Evolutionary conservation across 495 filamentous ascomycete genomes (phyloP), one percentile per base, ranked within the genome.

Genomic region (Amniculicola lignicola): DNA sequence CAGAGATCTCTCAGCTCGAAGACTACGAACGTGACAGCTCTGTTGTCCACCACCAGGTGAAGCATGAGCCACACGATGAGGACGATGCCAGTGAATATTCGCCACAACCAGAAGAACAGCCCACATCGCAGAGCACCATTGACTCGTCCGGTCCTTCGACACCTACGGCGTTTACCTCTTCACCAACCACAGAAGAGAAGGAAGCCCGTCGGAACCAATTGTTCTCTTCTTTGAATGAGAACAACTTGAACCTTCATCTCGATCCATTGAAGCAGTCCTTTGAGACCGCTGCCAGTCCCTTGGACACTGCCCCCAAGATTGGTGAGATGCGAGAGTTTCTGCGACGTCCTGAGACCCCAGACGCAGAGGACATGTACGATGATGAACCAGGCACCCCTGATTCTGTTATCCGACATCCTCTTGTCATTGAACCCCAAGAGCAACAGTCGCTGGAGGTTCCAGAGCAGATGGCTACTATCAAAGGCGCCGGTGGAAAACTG

Each of bases 381-480:
- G 75, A 81, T 38, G 83, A 88, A 45, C 86, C 87, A 1, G 84
- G 87, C 29, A 95, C 92, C 2, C 89, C 90, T 9, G 89, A 93
- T 24, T 96, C 93, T n/a, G 90, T 96, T 22, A 94, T 96, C 58
- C 87, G 89, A 51, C 88, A 88, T 59, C 81, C 88, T 16, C 62
- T 61, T 12, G 44, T 82, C 2, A 69, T 64, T 36, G 64, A 77
- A 51, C 51, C 73, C 7, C 67, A 73, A 9, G 48, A 62, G 21
- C 35, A 43, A 10, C 76, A 82, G 7, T 81, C 79, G 4, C 79
- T 82, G 6, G 68, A 73, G 12, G 80, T 98, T 33, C 89, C 92
- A 2, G 91, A 96, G 58, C 82, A 83, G 19, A 69, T 90, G 28
- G 90, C 94, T 2, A 97, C 94, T 2, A 90, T 97, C 72, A 91